Percentiles rank a stretch among this genome's conserved stretches.
Evolutionary conservation across 2,329 filamentous ascomycete species (phyloP).

Genomic region (Aspergillus persii): DNA sequence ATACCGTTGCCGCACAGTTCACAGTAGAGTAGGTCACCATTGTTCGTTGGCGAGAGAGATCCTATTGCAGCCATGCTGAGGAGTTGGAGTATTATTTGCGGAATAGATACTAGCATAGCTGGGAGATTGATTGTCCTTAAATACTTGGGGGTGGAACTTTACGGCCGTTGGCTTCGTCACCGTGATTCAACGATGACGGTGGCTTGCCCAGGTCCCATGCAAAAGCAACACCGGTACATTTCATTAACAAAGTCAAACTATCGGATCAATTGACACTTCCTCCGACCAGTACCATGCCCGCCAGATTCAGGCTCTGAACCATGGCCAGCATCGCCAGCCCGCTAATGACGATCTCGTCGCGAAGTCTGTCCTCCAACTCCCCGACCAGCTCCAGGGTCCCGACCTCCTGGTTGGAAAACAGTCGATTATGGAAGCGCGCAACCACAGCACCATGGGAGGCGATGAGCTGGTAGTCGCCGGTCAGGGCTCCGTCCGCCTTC

Average conservation of each 20-base stretch:
- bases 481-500: background rate
- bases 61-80: too few species aligned
- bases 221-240: too few species aligned
- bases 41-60: too few species aligned
- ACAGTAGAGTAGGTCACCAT: too few species aligned
- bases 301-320: constrained; percentile 9
- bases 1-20: background rate
- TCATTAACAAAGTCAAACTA: too few species aligned
- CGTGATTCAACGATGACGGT: too few species aligned
- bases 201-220: too few species aligned
- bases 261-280: background rate
- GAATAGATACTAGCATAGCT: too few species aligned
- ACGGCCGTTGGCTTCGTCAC: too few species aligned
- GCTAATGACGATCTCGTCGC: constrained; percentile 6
- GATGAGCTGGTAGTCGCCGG: constrained; percentile 4
- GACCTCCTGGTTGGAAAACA: constrained; percentile 6
- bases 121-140: too few species aligned
- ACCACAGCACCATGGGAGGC: background rate
- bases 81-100: too few species aligned
- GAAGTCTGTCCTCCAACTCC: background rate
- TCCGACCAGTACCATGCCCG: constrained; percentile 1
- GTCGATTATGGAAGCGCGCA: constrained; percentile 3
- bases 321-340: constrained; percentile 7
- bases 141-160: too few species aligned
- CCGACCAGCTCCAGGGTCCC: constrained; percentile 6